phyloP scores from a whole-genome alignment of 768 basidiomycete genomes.

The Tephrocybe sp. region DNA sequence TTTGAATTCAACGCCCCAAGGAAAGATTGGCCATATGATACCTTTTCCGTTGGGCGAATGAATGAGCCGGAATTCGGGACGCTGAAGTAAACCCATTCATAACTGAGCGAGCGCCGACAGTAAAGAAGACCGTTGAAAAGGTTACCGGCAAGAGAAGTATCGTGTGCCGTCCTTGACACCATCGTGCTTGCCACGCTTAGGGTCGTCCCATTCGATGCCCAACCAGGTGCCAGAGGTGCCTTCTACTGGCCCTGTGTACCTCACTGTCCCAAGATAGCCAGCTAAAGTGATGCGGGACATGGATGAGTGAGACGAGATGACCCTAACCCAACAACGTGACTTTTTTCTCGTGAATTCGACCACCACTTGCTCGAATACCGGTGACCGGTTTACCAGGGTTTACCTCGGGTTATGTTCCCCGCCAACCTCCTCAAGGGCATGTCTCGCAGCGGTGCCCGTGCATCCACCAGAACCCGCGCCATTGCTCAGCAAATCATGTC shows the following conservation, averaged over 20 bases:
- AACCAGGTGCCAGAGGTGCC: slow-evolving; percentile 74
- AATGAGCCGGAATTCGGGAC: slow-evolving; percentile 71
- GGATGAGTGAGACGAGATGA: slow-evolving; percentile 13
- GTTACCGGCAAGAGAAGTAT: slow-evolving; percentile 79
- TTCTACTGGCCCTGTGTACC: slow-evolving; percentile 62
- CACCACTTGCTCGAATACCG: not conserved
- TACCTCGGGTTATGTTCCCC: slow-evolving; percentile 17
- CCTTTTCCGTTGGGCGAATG: slow-evolving; percentile 62
- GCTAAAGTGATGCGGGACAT: slow-evolving; percentile 46
- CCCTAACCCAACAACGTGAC: slow-evolving; percentile 29
- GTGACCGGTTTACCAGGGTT: slow-evolving; percentile 6
- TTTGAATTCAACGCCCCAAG: slow-evolving; percentile 70
- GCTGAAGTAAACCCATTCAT: slow-evolving; percentile 34
- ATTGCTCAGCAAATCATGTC: slow-evolving; percentile 51
- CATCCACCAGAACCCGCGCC: slow-evolving; percentile 40
- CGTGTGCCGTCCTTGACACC: slow-evolving; percentile 73
- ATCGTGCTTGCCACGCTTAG: slow-evolving; percentile 80
- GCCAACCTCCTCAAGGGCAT: slow-evolving; percentile 34
- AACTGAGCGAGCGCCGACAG: slow-evolving; percentile 5
- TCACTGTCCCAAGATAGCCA: slow-evolving; percentile 65
- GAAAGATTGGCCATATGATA: slow-evolving; percentile 69
- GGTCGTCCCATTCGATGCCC: slow-evolving; percentile 98
- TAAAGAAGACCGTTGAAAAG: slow-evolving; percentile 20
- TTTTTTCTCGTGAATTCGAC: slow-evolving; percentile 10
- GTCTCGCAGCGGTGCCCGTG: slow-evolving; percentile 36